phyloP scores from a whole-genome alignment of 1,139 yeast species.

The Yamadazyma trypodendri region DNA sequence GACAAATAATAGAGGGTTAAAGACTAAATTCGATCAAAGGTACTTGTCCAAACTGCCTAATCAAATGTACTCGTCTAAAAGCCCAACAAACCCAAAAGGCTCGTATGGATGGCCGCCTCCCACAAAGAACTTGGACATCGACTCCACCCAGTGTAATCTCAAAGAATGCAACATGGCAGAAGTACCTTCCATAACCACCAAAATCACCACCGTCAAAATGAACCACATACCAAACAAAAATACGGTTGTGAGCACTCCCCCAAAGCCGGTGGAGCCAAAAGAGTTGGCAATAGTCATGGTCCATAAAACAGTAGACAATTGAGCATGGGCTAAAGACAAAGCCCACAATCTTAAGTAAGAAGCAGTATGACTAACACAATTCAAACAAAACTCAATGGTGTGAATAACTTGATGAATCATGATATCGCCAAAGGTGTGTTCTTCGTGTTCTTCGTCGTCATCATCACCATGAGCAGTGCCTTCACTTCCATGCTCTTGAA shows the following conservation, averaged over 20 bases:
- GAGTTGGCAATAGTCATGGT: conserved; percentile 70
- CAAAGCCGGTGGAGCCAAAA: conserved; percentile 48
- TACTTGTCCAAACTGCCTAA: no score
- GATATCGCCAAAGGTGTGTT: conserved; percentile 66
- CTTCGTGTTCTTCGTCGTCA: conserved; percentile 54
- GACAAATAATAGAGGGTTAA: no score
- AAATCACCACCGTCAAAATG: conserved; percentile 64
- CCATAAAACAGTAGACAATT: conserved; percentile 73
- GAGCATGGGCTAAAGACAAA: conserved; percentile 75
- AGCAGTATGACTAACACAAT: conserved; percentile 79
- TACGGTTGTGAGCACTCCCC: conserved; percentile 54
- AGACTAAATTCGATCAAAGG: no score
- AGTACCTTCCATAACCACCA: conserved; percentile 84
- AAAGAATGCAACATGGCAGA: conserved; percentile 84
- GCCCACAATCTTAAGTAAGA: conserved; percentile 81
- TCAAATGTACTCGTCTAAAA: conserved; percentile 16
- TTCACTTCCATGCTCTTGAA: conserved; percentile 27
- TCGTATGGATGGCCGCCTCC: conserved; percentile 76
- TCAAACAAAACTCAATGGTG: conserved; percentile 75
- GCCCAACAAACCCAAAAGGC: conserved; percentile 58
- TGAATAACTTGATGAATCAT: conserved; percentile 80
- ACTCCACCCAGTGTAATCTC: conserved; percentile 85
- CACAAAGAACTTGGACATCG: conserved; percentile 81
- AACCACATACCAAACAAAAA: conserved; percentile 79
- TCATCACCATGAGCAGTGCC: conserved; percentile 37